These are phyloP conservation scores for Priceomyces fermenticarens DNA, from an alignment of 805 yeast species.

Conservation along the genomic window DNA sequence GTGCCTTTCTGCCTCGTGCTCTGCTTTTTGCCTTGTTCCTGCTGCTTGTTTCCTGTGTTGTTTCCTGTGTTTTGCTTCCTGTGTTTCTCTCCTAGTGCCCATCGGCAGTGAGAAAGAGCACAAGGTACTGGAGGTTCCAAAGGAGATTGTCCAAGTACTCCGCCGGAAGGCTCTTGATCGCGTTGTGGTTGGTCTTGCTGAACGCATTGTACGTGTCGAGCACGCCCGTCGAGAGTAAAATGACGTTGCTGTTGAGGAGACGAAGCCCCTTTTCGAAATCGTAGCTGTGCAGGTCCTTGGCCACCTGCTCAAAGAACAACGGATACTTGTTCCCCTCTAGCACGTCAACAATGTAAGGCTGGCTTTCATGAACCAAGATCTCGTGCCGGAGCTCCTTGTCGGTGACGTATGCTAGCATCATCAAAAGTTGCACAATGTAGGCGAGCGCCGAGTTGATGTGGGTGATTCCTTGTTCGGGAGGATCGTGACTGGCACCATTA, in stretches of 20 bases:
- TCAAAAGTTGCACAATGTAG: constrained; percentile 27
- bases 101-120: constrained; percentile 31
- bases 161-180: constrained; percentile 24
- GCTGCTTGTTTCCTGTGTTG: too few species aligned
- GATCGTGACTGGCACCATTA: constrained; percentile 6
- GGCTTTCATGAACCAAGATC: constrained; percentile 21
- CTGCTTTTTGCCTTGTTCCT: too few species aligned
- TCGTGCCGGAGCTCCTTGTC: constrained; percentile 24
- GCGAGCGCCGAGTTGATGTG: constrained; percentile 32
- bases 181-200: constrained; percentile 3
- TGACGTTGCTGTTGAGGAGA: constrained; percentile 29
- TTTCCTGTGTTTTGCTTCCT: too few species aligned
- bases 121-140: constrained; percentile 38
- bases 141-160: constrained; percentile 40
- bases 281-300: background rate
- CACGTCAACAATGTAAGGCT: constrained; percentile 21
- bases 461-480: constrained; percentile 10
- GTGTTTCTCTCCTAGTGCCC: too few species aligned
- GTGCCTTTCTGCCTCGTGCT: too few species aligned
- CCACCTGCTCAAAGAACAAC: constrained; percentile 20
- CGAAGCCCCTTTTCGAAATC: constrained; percentile 31
- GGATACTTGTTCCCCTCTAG: constrained; percentile 17
- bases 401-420: constrained; percentile 21
- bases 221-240: constrained; percentile 19
- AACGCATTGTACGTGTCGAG: constrained; percentile 6